Conservation (phyloP, 2,329 filamentous ascomycete genomes). For the Paramyrothecium sp. region DNA sequence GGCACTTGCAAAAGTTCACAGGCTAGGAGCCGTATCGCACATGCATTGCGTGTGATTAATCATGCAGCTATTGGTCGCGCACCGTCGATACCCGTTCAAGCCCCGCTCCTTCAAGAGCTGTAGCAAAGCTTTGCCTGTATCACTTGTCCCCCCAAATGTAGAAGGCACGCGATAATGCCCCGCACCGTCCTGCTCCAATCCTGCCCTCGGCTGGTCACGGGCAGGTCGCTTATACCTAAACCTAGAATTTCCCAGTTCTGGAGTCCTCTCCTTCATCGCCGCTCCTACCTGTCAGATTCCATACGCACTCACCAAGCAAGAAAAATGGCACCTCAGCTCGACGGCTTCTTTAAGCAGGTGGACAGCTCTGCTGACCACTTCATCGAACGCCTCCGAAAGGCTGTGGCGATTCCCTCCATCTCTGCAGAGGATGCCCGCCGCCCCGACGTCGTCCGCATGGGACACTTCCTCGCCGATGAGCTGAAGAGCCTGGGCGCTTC, state of each 20-base stretch:
- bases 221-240: slow-evolving; percentile 15
- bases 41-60: neutral
- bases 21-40: no score
- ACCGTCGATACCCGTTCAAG: slow-evolving; percentile 23
- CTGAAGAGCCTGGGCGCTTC: slow-evolving; percentile 80
- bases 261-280: slow-evolving; percentile 16
- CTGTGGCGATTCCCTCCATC: slow-evolving; percentile 94
- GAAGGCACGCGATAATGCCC: slow-evolving; percentile 38
- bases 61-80: neutral
- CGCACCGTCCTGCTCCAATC: slow-evolving; percentile 38
- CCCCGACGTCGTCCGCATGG: slow-evolving; percentile 95
- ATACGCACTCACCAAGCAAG: slow-evolving; percentile 58
- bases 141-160: slow-evolving; percentile 15
- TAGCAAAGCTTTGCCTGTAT: neutral
- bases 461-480: slow-evolving; percentile 81
- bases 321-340: slow-evolving; percentile 88
- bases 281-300: slow-evolving; percentile 52
- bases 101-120: neutral
- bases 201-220: slow-evolving; percentile 18
- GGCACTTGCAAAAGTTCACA: no score
- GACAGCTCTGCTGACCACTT: slow-evolving; percentile 77
- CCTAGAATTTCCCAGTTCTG: slow-evolving; percentile 15
- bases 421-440: slow-evolving; percentile 88
- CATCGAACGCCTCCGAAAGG: slow-evolving; percentile 85
- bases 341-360: slow-evolving; percentile 91